Evolutionary conservation across 768 basidiomycete genomes (phyloP), one percentile per base, ranked within the genome.

Genomic region (Podaxis sp.): DNA sequence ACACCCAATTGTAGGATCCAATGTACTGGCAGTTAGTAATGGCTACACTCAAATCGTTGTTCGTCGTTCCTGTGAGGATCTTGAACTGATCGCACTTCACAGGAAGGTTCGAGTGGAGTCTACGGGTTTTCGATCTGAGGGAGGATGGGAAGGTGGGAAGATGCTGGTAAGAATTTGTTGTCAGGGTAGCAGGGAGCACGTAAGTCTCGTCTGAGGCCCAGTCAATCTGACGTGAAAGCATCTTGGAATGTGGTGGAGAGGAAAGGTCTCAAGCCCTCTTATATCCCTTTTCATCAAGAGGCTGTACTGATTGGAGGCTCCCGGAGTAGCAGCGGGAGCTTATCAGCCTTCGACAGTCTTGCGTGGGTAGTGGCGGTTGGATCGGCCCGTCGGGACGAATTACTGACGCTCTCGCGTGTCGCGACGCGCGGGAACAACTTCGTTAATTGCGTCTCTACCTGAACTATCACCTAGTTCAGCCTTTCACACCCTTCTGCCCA

Each of bases 1-100:
- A 68, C 14, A 57, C 56, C 85, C 85, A 87, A 50, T 81, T 85
- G 67, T 86, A 87, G 0, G 85, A 86, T 3, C 81, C 80, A 46
- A 85, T 69, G 32, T 74, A 77, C 32, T 72, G 63, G 52, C 55
- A 67, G 38, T 70, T 58, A 69, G 85, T 67, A 35, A 81, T 72
- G 23, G 65, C 61, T n/a, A 77, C 69, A 25, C 75, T 50, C 46
- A 50, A 21, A 13, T 50, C 48, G 0, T 21, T n/a, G 10, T 36
- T 25, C 14, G 46, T 16, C 7, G 28, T 23, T 16, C 50, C 47
- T 3, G 35, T 37, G 4, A 47, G 47, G 23, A 57, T 32, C 7
- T 21, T 50, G 56, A 57, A 57, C 36, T 32, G 21, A 28, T 57
- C 47, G 35, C 47, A 57, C 37, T 57, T 57, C 11, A 42, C 50